Percentiles rank a stretch among this genome's conserved stretches.
These are phyloP conservation scores for Tylopilus vinaceipallidus DNA, from an alignment of 768 basidiomycete species.

Conservation along the genomic window DNA sequence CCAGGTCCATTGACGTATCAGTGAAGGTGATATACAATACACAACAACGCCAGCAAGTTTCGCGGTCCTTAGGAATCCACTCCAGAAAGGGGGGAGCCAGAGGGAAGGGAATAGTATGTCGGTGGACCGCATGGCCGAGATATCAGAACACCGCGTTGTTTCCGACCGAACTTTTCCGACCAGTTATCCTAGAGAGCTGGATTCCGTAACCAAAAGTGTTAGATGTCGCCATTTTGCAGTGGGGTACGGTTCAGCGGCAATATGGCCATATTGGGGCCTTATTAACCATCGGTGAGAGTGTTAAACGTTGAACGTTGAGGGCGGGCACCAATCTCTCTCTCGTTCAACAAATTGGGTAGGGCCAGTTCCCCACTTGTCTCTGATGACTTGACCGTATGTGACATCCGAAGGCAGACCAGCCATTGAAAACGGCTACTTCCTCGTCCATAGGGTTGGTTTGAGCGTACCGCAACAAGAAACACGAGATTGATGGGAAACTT, in stretches of 20 bases:
- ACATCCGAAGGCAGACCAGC: not conserved
- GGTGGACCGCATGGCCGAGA: not conserved
- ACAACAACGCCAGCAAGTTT: too few relatives aligned
- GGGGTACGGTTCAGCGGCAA: too few relatives aligned
- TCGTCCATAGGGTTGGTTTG: not conserved
- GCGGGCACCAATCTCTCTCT: not conserved
- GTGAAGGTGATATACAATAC: too few relatives aligned
- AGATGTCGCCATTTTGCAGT: too few relatives aligned
- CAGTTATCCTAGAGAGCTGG: not conserved
- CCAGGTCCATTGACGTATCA: too few relatives aligned
- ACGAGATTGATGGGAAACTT: not conserved
- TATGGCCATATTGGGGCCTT: too few relatives aligned
- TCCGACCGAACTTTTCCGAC: not conserved
- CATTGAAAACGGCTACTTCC: not conserved
- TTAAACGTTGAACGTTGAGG: too few relatives aligned
- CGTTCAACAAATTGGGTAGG: too few relatives aligned
- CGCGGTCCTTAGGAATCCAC: too few relatives aligned
- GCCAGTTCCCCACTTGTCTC: not conserved
- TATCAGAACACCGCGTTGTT: not conserved
- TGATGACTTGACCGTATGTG: not conserved
- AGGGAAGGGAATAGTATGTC: not conserved
- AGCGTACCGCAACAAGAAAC: not conserved
- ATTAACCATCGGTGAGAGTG: too few relatives aligned
- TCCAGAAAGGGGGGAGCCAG: not conserved
- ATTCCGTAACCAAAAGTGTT: not conserved